phyloP scores from a whole-genome alignment of 192 early-diverging fungal genomes.

The Mortierella claussenii region DNA sequence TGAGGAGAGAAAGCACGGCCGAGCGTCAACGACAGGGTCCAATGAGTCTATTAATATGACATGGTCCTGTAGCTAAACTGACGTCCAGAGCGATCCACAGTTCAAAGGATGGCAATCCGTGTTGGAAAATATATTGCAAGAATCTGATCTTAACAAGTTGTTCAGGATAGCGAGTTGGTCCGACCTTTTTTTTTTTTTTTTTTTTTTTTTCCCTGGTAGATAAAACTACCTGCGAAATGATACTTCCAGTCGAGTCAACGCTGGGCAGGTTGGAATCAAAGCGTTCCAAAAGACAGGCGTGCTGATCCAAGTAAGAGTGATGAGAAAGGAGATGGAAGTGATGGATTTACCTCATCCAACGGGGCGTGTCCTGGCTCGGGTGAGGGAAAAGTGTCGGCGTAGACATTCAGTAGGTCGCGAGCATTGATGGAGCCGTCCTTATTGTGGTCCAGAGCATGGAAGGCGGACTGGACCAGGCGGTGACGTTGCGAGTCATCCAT shows the following conservation, averaged over 20 bases:
- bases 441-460: constrained; percentile 60
- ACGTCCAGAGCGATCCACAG: no score
- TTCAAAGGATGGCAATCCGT: no score
- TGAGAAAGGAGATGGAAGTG: neutral
- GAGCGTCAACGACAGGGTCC: no score
- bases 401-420: constrained; percentile 54
- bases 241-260: no score
- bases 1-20: neutral
- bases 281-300: neutral
- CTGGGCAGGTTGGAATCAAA: neutral
- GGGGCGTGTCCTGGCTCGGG: constrained; percentile 42
- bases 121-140: no score
- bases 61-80: no score
- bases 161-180: no score
- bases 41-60: no score
- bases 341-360: constrained; percentile 42
- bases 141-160: no score
- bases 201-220: no score
- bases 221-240: no score
- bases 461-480: constrained; percentile 54
- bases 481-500: constrained; percentile 50
- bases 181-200: no score
- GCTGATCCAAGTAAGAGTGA: neutral
- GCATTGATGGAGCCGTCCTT: constrained; percentile 62
- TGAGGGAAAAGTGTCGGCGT: constrained; percentile 46